phyloP scores from a whole-genome alignment of 2,329 filamentous ascomycete species.

The Phialemonium atrogriseum region DNA sequence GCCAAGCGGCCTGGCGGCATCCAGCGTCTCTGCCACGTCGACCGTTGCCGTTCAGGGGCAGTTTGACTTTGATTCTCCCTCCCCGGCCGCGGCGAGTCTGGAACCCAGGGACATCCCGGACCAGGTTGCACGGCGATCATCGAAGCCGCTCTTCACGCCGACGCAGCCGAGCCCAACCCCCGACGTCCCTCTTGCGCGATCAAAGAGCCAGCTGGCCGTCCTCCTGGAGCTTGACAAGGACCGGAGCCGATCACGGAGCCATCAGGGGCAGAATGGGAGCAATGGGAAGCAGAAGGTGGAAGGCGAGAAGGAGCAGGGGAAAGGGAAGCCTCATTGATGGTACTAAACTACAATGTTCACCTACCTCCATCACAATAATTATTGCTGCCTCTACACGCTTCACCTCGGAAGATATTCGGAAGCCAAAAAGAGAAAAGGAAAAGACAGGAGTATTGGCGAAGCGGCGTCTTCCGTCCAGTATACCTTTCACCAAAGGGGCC shows the following conservation, averaged over 20 bases:
- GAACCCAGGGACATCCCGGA: slow-evolving; percentile 15
- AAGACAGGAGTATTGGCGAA: too few relatives aligned
- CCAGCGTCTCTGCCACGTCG: slow-evolving; percentile 4
- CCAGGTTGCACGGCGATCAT: slow-evolving; percentile 5
- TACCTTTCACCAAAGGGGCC: too few relatives aligned
- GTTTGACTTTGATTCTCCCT: slow-evolving; percentile 17
- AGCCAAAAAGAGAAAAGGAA: too few relatives aligned
- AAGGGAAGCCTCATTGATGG: background rate
- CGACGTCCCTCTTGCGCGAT: slow-evolving; percentile 42
- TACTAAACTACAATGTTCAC: too few relatives aligned
- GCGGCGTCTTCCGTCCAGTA: too few relatives aligned
- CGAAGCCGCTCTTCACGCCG: slow-evolving; percentile 30
- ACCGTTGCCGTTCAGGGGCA: slow-evolving; percentile 12
- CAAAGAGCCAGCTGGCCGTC: slow-evolving; percentile 52
- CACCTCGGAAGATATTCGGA: too few relatives aligned
- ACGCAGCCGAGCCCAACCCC: slow-evolving; percentile 38
- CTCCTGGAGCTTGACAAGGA: slow-evolving; percentile 47
- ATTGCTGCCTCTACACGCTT: too few relatives aligned
- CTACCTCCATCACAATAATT: too few relatives aligned
- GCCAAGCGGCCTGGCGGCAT: too few relatives aligned
- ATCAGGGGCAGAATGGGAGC: too few relatives aligned
- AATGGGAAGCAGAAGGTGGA: too few relatives aligned
- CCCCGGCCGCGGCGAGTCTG: slow-evolving; percentile 8
- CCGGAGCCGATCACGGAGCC: too few relatives aligned
- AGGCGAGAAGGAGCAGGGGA: slow-evolving; percentile 1